Evolutionary conservation across 140 eudicot genomes (phyloP).

Genomic region (Ambrosia hybrid): DNA sequence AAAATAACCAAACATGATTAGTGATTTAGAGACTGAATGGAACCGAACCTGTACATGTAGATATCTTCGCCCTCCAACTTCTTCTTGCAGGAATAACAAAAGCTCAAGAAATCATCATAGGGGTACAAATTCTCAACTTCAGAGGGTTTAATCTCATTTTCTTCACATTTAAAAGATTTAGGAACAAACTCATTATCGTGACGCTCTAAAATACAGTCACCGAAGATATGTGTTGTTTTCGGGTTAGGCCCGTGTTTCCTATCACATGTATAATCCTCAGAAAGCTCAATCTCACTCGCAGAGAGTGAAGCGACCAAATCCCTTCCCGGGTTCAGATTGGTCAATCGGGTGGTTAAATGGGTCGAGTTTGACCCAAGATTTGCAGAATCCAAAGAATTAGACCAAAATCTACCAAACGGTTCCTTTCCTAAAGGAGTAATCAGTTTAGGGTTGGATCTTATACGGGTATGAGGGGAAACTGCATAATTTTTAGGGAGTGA

Average conservation of each 20-base stretch:
- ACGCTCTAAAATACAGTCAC: conserved; percentile 91
- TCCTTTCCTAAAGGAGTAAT: conserved; percentile 55
- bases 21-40: conserved; percentile 4
- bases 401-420: conserved; percentile 44
- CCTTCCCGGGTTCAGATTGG: conserved; percentile 28
- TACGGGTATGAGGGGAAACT: conserved; percentile 42
- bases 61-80: conserved; percentile 84
- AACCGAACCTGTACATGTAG: conserved; percentile 81
- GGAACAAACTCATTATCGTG: conserved; percentile 52
- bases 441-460: conserved; percentile 48
- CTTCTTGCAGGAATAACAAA: conserved; percentile 82
- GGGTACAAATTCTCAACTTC: no score
- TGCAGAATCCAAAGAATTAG: conserved; percentile 77
- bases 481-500: conserved; percentile 73
- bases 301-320: conserved; percentile 52
- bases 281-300: conserved; percentile 87
- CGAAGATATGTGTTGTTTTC: conserved; percentile 84
- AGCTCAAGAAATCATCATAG: conserved; percentile 67
- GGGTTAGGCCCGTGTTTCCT: conserved; percentile 85
- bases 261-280: conserved; percentile 96
- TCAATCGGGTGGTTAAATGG: conserved; percentile 32
- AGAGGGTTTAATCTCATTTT: conserved; percentile 22
- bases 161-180: conserved; percentile 28
- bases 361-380: conserved; percentile 35
- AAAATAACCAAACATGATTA: background rate